Base-by-base conservation (phyloP, 73 alveolate genomes). In the Paramecium tetraurelia region DNA sequence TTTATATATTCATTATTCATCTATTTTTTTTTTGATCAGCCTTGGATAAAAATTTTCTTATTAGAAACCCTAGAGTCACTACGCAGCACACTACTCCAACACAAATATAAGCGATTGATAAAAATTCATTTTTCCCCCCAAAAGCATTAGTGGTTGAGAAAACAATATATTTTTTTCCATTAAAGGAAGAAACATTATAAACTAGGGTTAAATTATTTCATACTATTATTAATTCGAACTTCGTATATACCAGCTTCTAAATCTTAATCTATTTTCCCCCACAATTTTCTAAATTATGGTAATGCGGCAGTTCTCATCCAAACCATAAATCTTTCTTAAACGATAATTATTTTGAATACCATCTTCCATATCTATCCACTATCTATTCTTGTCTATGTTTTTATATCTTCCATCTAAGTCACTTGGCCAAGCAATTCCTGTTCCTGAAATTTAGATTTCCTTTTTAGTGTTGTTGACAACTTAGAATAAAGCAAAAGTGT, bases 291-390 rank as follows among this genome's bases (percentile, higher is more conserved):
- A 88, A 96, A 96, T 86, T 96, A 85, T 12, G 99, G 98, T 72
- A 96, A 92, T 11, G 98, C 99, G 48, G 98, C 97, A 10, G 98
- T 96, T 59, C 98, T 96, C 99, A 96, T 96, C 99, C 99, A 96
- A 31, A 96, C 98, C 92, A 96, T 96, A 90, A 96, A 96, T 69
- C 95, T 96, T 48, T 96, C 99, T 72, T 29, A 16, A 35, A 35
- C 4, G 21, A 72, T 72, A 16, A 29, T n/a, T 33, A 72, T 20
- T 4, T 72, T 14, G 6, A 33, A 72, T 38, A 72, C 59, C 57
- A 95, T 96, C 86, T 24, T 93, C 96, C 75, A 95, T 95, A 87
- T 96, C 89, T 29, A 80, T 93, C 98, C 99, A 96, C 57, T 96
- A 96, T 40, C 33, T 14, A 35, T 12, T 38, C 46, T 18, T 14